These are phyloP conservation scores for Penicillium fuscoglaucum DNA, from an alignment of 2,329 filamentous ascomycete genomes.

Conservation along the genomic window DNA sequence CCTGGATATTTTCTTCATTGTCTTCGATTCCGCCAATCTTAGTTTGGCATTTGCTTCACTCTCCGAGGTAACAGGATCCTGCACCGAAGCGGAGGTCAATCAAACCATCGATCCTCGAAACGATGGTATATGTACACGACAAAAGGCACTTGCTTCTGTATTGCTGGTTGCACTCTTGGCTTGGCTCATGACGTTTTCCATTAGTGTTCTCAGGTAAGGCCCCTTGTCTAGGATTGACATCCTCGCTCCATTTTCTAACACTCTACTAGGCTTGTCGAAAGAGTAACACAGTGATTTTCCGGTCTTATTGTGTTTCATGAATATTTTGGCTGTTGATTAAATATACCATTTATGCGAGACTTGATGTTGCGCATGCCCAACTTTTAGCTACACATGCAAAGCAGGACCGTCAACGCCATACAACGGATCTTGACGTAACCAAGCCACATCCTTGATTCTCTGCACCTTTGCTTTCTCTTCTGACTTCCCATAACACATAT, in stretches of 20 bases:
- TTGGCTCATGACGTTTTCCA: conserved; percentile 88
- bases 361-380: background rate
- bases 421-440: conserved; percentile 63
- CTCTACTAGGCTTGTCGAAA: conserved; percentile 40
- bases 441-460: conserved; percentile 51
- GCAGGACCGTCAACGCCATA: conserved; percentile 58
- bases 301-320: background rate
- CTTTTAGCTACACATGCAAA: conserved; percentile 38
- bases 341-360: background rate
- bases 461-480: conserved; percentile 57
- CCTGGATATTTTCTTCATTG: conserved; percentile 92
- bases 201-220: conserved; percentile 71
- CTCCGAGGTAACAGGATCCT: conserved; percentile 62
- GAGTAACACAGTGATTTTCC: conserved; percentile 27
- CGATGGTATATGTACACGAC: conserved; percentile 59
- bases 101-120: conserved; percentile 36
- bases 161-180: conserved; percentile 78
- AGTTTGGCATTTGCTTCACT: conserved; percentile 85
- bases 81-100: conserved; percentile 49
- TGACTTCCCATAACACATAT: conserved; percentile 68
- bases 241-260: conserved; percentile 27
- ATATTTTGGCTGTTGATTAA: conserved; percentile 2
- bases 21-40: conserved; percentile 92
- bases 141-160: conserved; percentile 73
- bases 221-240: background rate